Conservation (phyloP, 768 basidiomycete genomes). For the Boletus rubroflammeus region DNA sequence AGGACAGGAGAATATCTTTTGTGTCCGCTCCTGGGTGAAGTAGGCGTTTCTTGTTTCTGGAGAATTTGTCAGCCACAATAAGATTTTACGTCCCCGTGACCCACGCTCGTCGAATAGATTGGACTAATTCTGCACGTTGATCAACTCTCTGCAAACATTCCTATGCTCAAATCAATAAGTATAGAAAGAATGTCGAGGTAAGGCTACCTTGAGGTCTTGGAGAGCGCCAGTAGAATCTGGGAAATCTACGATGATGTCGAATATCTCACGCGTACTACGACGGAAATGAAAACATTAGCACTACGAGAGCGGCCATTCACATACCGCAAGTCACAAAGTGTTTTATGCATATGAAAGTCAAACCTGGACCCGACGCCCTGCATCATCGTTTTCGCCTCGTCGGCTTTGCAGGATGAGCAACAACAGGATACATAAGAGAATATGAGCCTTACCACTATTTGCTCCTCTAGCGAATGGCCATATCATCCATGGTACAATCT, state of each 20-base stretch:
- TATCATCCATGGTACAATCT: constrained; percentile 83
- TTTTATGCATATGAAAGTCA: constrained; percentile 92
- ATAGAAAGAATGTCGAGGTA: not conserved
- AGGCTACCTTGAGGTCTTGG: constrained; percentile 72
- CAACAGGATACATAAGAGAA: not conserved
- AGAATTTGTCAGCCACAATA: constrained; percentile 2
- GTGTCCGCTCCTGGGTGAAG: constrained; percentile 97
- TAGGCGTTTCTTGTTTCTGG: constrained; percentile 79
- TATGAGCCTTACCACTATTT: constrained; percentile 43
- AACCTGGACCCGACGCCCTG: constrained; percentile 78
- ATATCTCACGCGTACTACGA: constrained; percentile 75
- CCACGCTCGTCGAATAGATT: constrained; percentile 75
- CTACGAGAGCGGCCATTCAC: constrained; percentile 19
- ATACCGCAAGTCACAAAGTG: constrained; percentile 80
- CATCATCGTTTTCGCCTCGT: constrained; percentile 69
- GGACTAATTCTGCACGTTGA: constrained; percentile 72
- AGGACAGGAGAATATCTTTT: constrained; percentile 82
- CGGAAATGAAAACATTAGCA: not conserved
- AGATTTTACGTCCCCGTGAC: constrained; percentile 5
- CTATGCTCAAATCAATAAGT: constrained; percentile 30
- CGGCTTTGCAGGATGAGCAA: constrained; percentile 39
- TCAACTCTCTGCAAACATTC: constrained; percentile 81
- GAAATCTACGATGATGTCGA: constrained; percentile 93
- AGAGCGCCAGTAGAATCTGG: constrained; percentile 85
- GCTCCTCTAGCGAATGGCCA: constrained; percentile 72